Base-by-base conservation (phyloP, 2,329 filamentous ascomycete species). In the Scedosporium minutisporum region DNA sequence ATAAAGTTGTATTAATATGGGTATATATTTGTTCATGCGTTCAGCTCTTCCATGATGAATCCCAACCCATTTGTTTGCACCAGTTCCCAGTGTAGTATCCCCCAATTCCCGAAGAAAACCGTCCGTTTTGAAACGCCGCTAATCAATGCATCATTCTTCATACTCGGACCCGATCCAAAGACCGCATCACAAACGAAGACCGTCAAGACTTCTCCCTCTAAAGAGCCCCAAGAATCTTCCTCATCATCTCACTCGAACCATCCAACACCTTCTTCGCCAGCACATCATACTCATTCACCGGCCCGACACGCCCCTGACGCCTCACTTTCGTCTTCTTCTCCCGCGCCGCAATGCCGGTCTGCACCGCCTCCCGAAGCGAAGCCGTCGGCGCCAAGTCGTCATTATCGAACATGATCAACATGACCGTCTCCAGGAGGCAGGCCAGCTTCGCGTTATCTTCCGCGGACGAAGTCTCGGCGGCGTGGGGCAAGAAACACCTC, bases 391-490 rank as follows among this genome's bases (percentile, higher is more conserved):
- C 27, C n/a, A 63, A 33, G 42, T 46, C 16, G 10, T 53, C 61
- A 16, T 33, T 18, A 23, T 58, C 53, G 9, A 58, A 55, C 16
- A 60, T 21, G 21, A 53, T 53, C 21, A 60, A 41, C 42, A 60
- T 27, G 41, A 60, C 21, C 12, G 79, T 79, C 73, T 93, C 90
- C 0, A 91, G 75, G 33, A 89, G 72, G 9, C 93, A 73, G 1
- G 87, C 87, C 44, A 93, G 78, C 71, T 89, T 89, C 29, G 87
- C 86, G 67, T 95, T 93, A 65, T 91, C 88, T 21, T 84, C 80
- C 0, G 82, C 72, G 6, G 78, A 80, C 14, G 81, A 76, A 0
- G 81, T 84, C 64, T 83, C 86, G 1, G 90, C 88, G 0, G 87
- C 78, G 66, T 82, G 86, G 0, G 84, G 84, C 2, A 91, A 79